These are phyloP conservation scores for Myotisia sp. DNA, from an alignment of 2,329 filamentous ascomycete species.

Conservation along the genomic window DNA sequence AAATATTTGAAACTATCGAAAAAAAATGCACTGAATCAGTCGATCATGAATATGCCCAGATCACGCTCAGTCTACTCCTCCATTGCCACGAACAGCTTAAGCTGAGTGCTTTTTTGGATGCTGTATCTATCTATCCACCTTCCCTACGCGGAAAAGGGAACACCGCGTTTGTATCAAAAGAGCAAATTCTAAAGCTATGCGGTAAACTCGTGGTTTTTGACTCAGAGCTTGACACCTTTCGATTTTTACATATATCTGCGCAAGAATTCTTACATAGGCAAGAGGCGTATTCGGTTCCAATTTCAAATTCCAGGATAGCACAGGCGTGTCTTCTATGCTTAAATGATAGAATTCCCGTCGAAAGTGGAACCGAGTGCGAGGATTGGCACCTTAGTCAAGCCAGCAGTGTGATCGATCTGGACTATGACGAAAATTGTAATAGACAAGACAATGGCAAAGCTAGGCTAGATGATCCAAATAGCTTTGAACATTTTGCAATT, in stretches of 20 bases:
- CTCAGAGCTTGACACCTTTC: conserved; percentile 15
- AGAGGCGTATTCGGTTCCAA: conserved; percentile 3
- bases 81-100: conserved; percentile 11
- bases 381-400: neutral
- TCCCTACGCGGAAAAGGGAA: neutral
- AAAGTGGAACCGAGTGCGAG: no score
- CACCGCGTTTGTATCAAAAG: conserved; percentile 1
- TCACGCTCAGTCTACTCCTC: conserved; percentile 15
- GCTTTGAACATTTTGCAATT: neutral
- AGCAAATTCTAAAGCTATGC: conserved; percentile 15
- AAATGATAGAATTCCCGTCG: neutral
- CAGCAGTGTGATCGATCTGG: neutral
- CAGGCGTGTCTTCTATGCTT: conserved; percentile 1
- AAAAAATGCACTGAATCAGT: neutral
- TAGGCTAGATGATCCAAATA: neutral
- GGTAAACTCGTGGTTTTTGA: conserved; percentile 20
- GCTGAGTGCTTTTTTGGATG: conserved; percentile 12
- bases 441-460: no score
- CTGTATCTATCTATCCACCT: conserved; percentile 10
- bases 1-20: conserved; percentile 5
- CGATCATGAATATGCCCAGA: conserved; percentile 7
- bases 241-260: conserved; percentile 22
- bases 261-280: conserved; percentile 17
- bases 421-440: no score
- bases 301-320: neutral